These are phyloP conservation scores for Ogataea ganodermae DNA, from an alignment of 805 yeast species.

Conservation along the genomic window DNA sequence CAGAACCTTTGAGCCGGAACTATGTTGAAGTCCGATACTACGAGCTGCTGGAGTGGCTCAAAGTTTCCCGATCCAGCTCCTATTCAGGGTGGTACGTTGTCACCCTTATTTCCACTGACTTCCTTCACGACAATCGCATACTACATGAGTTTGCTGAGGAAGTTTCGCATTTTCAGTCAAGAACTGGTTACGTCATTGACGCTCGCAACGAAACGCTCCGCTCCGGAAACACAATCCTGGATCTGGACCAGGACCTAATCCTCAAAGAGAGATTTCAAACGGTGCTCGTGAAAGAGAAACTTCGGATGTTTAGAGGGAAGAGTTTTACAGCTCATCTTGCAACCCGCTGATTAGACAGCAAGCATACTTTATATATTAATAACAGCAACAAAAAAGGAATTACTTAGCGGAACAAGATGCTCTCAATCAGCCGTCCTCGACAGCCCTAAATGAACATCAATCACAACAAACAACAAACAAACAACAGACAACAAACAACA, in stretches of 20 bases:
- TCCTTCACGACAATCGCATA: not conserved
- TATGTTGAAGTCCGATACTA: not conserved
- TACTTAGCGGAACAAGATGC: not conserved
- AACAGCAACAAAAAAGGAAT: slow-evolving; percentile 1
- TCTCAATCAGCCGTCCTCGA: not conserved
- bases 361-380: not conserved
- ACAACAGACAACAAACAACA: not conserved
- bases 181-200: slow-evolving; percentile 8
- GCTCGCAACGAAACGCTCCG: not conserved
- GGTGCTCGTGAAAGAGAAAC: slow-evolving; percentile 15
- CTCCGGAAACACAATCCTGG: not conserved
- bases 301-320: not conserved
- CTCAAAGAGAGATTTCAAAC: slow-evolving; percentile 18
- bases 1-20: not conserved
- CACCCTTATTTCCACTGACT: not conserved
- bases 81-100: slow-evolving; percentile 17
- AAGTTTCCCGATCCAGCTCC: slow-evolving; percentile 8
- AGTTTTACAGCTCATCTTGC: not conserved
- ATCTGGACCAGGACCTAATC: slow-evolving; percentile 16
- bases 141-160: slow-evolving; percentile 1
- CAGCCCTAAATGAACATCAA: not conserved
- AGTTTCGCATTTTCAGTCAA: slow-evolving; percentile 12
- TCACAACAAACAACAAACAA: not conserved
- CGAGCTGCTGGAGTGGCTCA: slow-evolving; percentile 18
- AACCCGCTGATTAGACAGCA: not conserved